phyloP scores from a whole-genome alignment of 192 early-diverging fungal species.

The Backusella luteola region DNA sequence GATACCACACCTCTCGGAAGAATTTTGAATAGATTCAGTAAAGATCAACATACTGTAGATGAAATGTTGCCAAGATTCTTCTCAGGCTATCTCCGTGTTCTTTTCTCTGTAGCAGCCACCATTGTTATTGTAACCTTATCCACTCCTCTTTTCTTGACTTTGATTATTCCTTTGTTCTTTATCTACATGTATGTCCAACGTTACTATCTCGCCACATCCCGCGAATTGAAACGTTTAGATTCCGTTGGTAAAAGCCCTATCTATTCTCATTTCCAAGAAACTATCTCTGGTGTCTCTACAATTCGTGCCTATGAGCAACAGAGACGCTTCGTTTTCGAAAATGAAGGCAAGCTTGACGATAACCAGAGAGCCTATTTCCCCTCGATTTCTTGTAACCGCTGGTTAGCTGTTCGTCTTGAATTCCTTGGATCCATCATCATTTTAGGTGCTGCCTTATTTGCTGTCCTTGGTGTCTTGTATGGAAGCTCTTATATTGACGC shows the following conservation, averaged over 20 bases:
- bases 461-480: conserved; percentile 62
- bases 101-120: conserved; percentile 46
- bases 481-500: conserved; percentile 56
- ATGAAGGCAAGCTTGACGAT: conserved; percentile 72
- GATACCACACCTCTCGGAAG: conserved; percentile 81
- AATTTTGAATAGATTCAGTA: conserved; percentile 89
- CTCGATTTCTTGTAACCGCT: conserved; percentile 64
- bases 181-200: conserved; percentile 50
- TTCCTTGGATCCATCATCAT: conserved; percentile 77
- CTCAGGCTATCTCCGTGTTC: conserved; percentile 45
- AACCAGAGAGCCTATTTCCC: conserved; percentile 83
- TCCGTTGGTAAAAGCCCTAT: conserved; percentile 80
- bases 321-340: conserved; percentile 64
- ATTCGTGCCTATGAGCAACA: conserved; percentile 72
- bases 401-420: conserved; percentile 78
- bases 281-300: conserved; percentile 61
- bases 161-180: conserved; percentile 48
- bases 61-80: conserved; percentile 64
- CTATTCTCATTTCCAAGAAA: conserved; percentile 71
- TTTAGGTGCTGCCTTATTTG: conserved; percentile 74
- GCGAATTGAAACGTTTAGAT: conserved; percentile 83
- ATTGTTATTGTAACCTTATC: conserved; percentile 45
- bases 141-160: conserved; percentile 44
- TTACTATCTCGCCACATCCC: conserved; percentile 70
- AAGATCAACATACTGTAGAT: conserved; percentile 82